Base-by-base conservation (phyloP, 306 rosid species). In the Ziziphus jujuba region DNA sequence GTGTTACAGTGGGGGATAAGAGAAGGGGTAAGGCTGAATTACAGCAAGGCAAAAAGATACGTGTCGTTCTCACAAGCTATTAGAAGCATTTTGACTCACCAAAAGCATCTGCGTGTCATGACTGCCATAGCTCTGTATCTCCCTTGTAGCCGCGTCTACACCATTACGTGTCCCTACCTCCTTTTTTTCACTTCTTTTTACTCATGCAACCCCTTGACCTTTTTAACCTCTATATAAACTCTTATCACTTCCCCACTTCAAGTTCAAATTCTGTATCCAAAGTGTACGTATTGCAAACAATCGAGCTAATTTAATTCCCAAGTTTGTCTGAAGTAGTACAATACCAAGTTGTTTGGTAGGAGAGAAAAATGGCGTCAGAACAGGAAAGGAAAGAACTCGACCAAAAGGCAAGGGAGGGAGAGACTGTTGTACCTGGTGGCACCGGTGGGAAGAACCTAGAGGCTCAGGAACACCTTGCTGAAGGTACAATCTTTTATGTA, bases 381-480 rank as follows among this genome's bases (percentile, higher is more conserved):
- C 82, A 89, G 70, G 50, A 62, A 50, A 80, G 84, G 2, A 59
- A 64, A 36, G 89, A 84, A 44, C 89, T 92, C 22, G 92, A 89
- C 24, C 70, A 75, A 19, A 83, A 23, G 65, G 95, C 90, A n/a
- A 85, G 61, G 70, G 81, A 73, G 3, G 98, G 95, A 12, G 87
- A 92, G 75, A 87, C 87, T 0, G 89, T 92, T 6, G 77, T 89
- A 19, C 92, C 95, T 14, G 87, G 89, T 31, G 98, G 98, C 28
- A 92, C 92, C 16, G 98, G 92, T 48, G 96, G 95, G 31, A 82
- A 92, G 70, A 89, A 76, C 73, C 87, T 92, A 31, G 86, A 87
- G 52, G 96, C 92, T 74, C 92, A 89, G 72, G 73, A 89, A 45
- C 87, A 83, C 65, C 96, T 92, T 14, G 96, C 95, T 56, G 85